A percentile compares a stretch with the other conserved stretches of the same genome.
These are phyloP conservation scores for Dendrocalamus sinicus DNA, from an alignment of 176 grass and related monocot genomes.

Conservation along the genomic window DNA sequence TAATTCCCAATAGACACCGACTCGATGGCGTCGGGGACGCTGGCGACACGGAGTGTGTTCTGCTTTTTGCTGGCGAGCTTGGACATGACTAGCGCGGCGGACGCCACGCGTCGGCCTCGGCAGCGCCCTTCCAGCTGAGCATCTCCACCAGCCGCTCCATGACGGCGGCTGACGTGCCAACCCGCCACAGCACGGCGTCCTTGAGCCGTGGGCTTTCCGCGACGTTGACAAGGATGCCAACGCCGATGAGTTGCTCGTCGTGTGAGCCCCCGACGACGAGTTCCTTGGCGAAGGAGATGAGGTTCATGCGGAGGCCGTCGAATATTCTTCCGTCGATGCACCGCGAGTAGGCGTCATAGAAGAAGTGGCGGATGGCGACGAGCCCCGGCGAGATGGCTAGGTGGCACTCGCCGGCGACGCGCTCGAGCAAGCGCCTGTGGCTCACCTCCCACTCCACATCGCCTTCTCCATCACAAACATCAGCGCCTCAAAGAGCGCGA, in stretches of 20 bases:
- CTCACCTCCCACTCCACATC: no score
- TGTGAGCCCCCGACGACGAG: slow-evolving; percentile 54
- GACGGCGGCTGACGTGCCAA: slow-evolving; percentile 47
- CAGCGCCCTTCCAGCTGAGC: no score
- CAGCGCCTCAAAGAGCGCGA: neutral
- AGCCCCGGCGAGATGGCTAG: slow-evolving; percentile 37
- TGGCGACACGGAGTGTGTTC: slow-evolving; percentile 59
- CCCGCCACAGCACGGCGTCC: slow-evolving; percentile 48
- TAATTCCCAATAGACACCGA: slow-evolving; percentile 26
- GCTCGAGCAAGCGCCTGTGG: no score
- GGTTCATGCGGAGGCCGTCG: slow-evolving; percentile 70
- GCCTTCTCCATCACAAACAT: no score
- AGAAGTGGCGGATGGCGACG: slow-evolving; percentile 58
- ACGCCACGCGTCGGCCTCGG: slow-evolving; percentile 37
- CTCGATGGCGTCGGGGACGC: slow-evolving; percentile 61
- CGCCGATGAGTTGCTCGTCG: neutral
- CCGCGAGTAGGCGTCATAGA: slow-evolving; percentile 79
- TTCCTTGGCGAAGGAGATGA: slow-evolving; percentile 24
- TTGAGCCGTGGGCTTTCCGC: slow-evolving; percentile 28
- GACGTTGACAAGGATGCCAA: slow-evolving; percentile 58
- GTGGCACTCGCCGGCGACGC: no score
- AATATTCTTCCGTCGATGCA: slow-evolving; percentile 67
- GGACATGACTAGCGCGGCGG: slow-evolving; percentile 66
- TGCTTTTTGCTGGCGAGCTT: slow-evolving; percentile 75
- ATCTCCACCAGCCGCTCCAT: no score